Conservation (phyloP, 257 asterid species). For the Plantago major region DNA sequence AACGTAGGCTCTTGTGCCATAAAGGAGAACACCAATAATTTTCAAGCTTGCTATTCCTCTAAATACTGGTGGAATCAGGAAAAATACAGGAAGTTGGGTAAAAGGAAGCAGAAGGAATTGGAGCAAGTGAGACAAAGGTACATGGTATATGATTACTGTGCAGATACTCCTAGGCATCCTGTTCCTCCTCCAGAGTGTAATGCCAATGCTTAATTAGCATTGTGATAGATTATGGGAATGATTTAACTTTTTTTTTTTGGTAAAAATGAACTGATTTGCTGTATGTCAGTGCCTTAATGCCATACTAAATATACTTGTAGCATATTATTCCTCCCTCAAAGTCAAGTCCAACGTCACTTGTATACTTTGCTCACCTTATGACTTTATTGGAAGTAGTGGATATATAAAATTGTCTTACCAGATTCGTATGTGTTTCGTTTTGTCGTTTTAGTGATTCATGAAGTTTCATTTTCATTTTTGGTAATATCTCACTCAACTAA, state of each 20-base stretch:
- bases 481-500: no score
- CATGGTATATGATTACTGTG: slow-evolving; percentile 62
- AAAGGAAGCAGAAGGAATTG: slow-evolving; percentile 12
- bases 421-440: no score
- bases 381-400: no score
- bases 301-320: no score
- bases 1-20: slow-evolving; percentile 30
- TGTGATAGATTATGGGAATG: neutral
- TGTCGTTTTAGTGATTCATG: no score
- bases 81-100: slow-evolving; percentile 28
- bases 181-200: slow-evolving; percentile 44
- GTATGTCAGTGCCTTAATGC: no score
- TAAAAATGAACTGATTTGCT: no score
- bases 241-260: neutral
- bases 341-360: no score
- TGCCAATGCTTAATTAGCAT: neutral
- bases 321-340: no score
- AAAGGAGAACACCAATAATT: neutral
- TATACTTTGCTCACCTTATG: no score
- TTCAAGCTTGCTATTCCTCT: slow-evolving; percentile 20
- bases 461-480: no score
- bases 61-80: slow-evolving; percentile 40
- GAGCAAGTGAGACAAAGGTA: slow-evolving; percentile 25
- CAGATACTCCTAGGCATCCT: slow-evolving; percentile 34
- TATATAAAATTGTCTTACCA: no score